A percentile compares a stretch with the other conserved stretches of the same genome.
These are phyloP conservation scores for Ceratonia siliqua DNA, from an alignment of 306 rosid species.

Conservation along the genomic window DNA sequence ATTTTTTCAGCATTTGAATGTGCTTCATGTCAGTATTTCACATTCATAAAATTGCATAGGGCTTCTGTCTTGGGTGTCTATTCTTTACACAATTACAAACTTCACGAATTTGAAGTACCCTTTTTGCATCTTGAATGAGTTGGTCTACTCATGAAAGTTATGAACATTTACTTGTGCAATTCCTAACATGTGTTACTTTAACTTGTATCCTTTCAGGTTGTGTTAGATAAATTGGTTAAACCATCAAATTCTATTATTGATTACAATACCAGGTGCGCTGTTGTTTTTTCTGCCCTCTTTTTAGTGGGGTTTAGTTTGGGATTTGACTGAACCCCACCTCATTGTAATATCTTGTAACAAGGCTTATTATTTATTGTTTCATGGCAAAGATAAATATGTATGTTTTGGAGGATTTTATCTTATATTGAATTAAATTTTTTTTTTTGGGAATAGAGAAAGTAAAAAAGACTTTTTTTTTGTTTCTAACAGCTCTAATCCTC, in stretches of 20 bases:
- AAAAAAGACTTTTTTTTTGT: not conserved
- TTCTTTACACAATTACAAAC: slow-evolving; percentile 1
- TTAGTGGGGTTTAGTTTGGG: not conserved
- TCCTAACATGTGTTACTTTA: slow-evolving; percentile 4
- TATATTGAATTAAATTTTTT: not conserved
- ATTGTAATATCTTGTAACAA: not conserved
- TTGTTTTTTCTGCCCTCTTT: not conserved
- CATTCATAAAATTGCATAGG: not conserved
- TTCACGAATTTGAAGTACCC: not conserved
- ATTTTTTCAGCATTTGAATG: not conserved
- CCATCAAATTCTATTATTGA: slow-evolving; percentile 78
- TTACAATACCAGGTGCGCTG: slow-evolving; percentile 83
- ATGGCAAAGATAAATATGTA: not conserved
- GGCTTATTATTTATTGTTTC: not conserved
- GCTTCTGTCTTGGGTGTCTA: slow-evolving; percentile 15
- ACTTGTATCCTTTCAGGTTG: slow-evolving; percentile 55
- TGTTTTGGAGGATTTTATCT: not conserved
- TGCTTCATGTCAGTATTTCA: not conserved
- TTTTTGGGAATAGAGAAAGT: not conserved
- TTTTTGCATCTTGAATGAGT: not conserved
- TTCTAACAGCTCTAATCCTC: slow-evolving; percentile 1
- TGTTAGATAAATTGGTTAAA: slow-evolving; percentile 90
- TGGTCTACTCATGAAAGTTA: slow-evolving; percentile 10
- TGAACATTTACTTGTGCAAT: not conserved
- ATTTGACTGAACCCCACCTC: not conserved